Evolutionary conservation across 345 rosid genomes (phyloP).

Genomic region (Kandelia obovata): DNA sequence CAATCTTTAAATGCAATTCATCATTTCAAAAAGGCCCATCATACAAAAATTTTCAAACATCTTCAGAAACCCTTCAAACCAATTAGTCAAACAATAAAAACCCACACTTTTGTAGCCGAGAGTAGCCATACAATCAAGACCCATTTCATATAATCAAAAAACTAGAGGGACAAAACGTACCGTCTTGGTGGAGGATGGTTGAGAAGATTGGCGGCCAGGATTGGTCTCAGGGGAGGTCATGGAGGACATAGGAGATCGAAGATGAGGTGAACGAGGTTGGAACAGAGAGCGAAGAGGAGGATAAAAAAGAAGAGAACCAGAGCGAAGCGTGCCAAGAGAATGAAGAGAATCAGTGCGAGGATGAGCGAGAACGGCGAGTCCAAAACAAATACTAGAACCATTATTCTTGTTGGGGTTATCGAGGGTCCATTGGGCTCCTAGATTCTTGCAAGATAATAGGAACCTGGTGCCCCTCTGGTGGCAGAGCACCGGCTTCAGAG

Average conservation of each 20-base stretch:
- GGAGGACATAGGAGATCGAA: slow-evolving; percentile 29
- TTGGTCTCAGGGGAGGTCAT: slow-evolving; percentile 41
- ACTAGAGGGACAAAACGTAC: slow-evolving; percentile 12
- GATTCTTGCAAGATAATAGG: slow-evolving; percentile 20
- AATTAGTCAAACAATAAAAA: neutral
- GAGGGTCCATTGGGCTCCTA: slow-evolving; percentile 4
- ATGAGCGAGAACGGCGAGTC: slow-evolving; percentile 45
- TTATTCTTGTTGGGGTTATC: neutral
- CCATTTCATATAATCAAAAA: neutral
- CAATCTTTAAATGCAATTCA: too few relatives aligned
- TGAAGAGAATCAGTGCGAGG: slow-evolving; percentile 32
- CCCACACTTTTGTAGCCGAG: neutral
- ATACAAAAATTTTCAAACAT: neutral
- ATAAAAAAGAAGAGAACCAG: slow-evolving; percentile 33
- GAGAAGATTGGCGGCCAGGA: slow-evolving; percentile 25
- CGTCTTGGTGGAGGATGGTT: slow-evolving; percentile 46
- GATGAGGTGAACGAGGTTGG: slow-evolving; percentile 38
- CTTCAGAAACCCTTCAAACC: neutral
- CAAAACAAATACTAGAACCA: slow-evolving; percentile 27
- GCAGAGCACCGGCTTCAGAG: slow-evolving; percentile 5
- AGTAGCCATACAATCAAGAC: neutral
- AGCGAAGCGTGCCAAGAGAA: slow-evolving; percentile 38
- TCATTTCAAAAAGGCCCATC: neutral
- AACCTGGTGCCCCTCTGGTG: slow-evolving; percentile 27
- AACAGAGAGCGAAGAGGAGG: slow-evolving; percentile 41